A percentile compares a stretch with the other conserved stretches of the same genome.
These are phyloP conservation scores for Hypomontagnella monticulosa DNA, from an alignment of 495 filamentous ascomycete species.

Conservation along the genomic window DNA sequence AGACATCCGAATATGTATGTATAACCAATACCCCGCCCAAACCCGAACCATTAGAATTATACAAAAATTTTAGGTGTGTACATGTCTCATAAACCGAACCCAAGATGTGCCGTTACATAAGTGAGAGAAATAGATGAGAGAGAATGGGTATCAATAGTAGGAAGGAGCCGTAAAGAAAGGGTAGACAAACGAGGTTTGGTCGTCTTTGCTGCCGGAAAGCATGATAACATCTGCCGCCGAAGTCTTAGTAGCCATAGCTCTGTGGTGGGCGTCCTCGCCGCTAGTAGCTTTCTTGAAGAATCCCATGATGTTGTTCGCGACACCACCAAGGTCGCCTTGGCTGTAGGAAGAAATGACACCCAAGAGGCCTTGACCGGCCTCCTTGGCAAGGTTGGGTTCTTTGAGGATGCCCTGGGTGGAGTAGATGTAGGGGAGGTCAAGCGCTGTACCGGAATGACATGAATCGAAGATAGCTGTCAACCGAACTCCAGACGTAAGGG, in stretches of 20 bases:
- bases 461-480: slow-evolving; percentile 99
- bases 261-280: slow-evolving; percentile 83
- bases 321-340: slow-evolving; percentile 86
- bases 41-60: slow-evolving; percentile 3
- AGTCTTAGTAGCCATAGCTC: slow-evolving; percentile 87
- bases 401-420: slow-evolving; percentile 95
- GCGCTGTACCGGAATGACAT: slow-evolving; percentile 96
- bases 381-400: slow-evolving; percentile 97
- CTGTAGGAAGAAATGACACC: slow-evolving; percentile 89
- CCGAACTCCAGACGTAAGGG: slow-evolving; percentile 83
- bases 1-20: not conserved
- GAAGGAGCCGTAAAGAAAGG: slow-evolving; percentile 47
- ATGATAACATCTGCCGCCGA: slow-evolving; percentile 96
- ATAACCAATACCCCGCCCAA: not conserved
- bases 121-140: slow-evolving; percentile 1
- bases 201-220: slow-evolving; percentile 97
- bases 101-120: not conserved
- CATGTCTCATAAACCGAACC: slow-evolving; percentile 6
- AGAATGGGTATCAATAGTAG: slow-evolving; percentile 32
- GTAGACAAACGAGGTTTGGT: slow-evolving; percentile 86
- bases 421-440: slow-evolving; percentile 98
- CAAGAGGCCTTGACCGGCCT: slow-evolving; percentile 92
- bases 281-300: slow-evolving; percentile 93
- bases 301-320: slow-evolving; percentile 81
- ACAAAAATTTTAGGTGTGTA: slow-evolving; percentile 11